phyloP scores from a whole-genome alignment of 805 yeast species.

The Kazachstania kunashirensis region DNA sequence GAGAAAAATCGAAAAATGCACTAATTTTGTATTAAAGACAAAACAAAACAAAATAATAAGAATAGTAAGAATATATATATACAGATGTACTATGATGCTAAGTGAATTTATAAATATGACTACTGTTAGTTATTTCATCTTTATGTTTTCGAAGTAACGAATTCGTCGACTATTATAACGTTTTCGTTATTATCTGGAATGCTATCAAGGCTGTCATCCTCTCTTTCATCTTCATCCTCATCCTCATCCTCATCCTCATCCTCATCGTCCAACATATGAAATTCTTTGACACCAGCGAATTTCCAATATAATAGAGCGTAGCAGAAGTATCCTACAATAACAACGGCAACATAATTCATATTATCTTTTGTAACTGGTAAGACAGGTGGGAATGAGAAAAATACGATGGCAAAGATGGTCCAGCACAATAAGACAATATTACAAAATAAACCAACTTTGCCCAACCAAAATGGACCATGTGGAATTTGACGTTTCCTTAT shows the following conservation, averaged over 20 bases:
- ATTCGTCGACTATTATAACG: neutral
- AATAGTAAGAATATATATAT: no score
- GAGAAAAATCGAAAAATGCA: no score
- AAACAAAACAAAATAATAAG: no score
- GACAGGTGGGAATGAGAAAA: constrained; percentile 55
- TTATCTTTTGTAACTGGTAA: constrained; percentile 51
- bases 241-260: constrained; percentile 12
- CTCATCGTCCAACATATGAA: constrained; percentile 25
- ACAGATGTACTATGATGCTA: no score
- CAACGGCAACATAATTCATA: constrained; percentile 62
- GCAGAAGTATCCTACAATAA: constrained; percentile 37
- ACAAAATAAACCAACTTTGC: constrained; percentile 41
- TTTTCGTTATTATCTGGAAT: neutral
- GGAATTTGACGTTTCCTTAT: constrained; percentile 33
- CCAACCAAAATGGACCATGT: constrained; percentile 63
- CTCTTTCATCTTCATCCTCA: neutral
- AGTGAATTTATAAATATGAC: no score
- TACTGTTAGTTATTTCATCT: no score
- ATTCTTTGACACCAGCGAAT: constrained; percentile 30
- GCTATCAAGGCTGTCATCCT: neutral
- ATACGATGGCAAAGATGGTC: constrained; percentile 49
- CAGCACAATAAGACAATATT: constrained; percentile 45
- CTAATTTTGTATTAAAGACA: no score
- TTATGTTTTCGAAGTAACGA: neutral
- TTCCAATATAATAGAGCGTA: constrained; percentile 47